Evolutionary conservation across 1,139 yeast genomes (phyloP), one percentile per base, ranked within the genome.

Genomic region (Magnusiomyces suaveolens): DNA sequence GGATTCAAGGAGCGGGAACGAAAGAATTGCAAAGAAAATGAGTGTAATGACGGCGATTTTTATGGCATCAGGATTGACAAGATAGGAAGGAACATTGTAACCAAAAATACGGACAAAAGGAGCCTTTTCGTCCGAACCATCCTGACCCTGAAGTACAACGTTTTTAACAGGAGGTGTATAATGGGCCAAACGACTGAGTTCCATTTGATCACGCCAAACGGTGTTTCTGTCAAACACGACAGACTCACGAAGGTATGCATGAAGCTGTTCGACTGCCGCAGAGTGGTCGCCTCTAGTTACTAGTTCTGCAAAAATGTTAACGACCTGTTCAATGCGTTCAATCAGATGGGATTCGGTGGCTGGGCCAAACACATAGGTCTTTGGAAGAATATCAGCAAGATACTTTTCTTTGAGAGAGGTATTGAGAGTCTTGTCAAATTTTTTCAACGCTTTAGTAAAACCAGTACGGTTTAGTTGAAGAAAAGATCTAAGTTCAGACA

Each of bases 191-290:
- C 95, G 80, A 68, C 90, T 96, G 64, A 89, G 72, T 14, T 92
- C 92, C 66, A 89, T 84, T 87, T 90, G 84, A 66, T 90, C 97
- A 65, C 92, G 84, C 97, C 97, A 90, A 25, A 90, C 97, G 0
- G 97, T 90, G 69, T 88, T 88, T 68, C 97, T 79, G 70, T 89
- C 97, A 95, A 96, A 90, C 18, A 89, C 96, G 51, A 90, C 87
- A 69, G 89, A 95, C 64, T 90, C 97, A 57, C 97, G 77, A 59
- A 90, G 72, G 63, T 87, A 87, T 18, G 87, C 76, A 59, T 84
- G 79, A 58, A 90, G 76, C 63, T 87, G 94, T 39, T 79, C 75
- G 56, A 77, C 79, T 25, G 92, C 86, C 48, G 70, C 67, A 18
- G 77, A 81, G 51, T 76, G 64, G 56, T 78, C 74, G 43, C 77